phyloP scores from a whole-genome alignment of 73 alveolate species.

The Stentor roeselii region DNA sequence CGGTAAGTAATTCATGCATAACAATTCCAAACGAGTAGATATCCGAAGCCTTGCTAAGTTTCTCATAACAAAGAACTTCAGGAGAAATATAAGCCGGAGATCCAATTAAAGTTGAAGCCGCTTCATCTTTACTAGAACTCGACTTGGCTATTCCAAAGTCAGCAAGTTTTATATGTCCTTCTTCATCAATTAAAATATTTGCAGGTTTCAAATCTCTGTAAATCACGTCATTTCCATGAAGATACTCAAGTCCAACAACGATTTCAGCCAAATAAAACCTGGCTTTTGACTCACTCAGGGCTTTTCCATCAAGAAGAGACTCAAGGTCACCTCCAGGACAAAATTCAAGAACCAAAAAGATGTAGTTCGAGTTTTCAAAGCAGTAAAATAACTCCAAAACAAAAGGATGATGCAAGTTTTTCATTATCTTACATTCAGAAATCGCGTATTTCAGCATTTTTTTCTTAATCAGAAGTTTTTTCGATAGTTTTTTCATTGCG shows the following conservation, averaged over 20 bases:
- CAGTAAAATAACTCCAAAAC: constrained; percentile 43
- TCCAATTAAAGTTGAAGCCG: constrained; percentile 82
- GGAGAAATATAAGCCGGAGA: constrained; percentile 90
- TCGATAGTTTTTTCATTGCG: constrained; percentile 88
- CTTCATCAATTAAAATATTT: constrained; percentile 76
- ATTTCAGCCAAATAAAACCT: constrained; percentile 82
- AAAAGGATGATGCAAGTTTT: constrained; percentile 50
- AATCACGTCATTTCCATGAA: constrained; percentile 75
- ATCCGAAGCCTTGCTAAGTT: constrained; percentile 57
- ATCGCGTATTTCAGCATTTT: constrained; percentile 43
- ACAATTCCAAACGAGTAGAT: constrained; percentile 61
- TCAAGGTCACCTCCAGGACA: constrained; percentile 67
- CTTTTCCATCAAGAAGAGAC: constrained; percentile 46
- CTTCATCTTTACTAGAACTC: constrained; percentile 63
- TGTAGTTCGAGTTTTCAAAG: constrained; percentile 45
- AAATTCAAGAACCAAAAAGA: constrained; percentile 52
- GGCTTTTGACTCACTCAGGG: constrained; percentile 74
- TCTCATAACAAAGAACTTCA: constrained; percentile 57
- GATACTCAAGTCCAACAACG: constrained; percentile 75
- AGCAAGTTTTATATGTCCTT: constrained; percentile 82
- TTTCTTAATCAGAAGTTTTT: constrained; percentile 76
- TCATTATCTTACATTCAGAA: constrained; percentile 35
- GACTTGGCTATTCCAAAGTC: constrained; percentile 87
- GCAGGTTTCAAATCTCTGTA: constrained; percentile 87
- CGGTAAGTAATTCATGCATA: constrained; percentile 77